Base-by-base conservation (phyloP, 768 basidiomycete species). In the Multifurca ochricompacta region DNA sequence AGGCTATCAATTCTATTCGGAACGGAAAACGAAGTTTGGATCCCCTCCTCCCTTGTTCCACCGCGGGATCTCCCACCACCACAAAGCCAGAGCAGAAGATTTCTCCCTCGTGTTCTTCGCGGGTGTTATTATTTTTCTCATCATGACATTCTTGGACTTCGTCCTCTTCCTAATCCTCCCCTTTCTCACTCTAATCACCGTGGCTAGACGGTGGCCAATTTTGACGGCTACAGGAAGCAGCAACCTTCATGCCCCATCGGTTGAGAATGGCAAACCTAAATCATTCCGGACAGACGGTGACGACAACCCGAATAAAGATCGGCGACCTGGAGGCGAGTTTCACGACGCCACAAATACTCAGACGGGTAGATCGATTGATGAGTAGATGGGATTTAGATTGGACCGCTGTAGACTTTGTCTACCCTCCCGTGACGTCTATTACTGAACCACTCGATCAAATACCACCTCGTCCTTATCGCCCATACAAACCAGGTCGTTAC, bases 391-490 rank as follows among this genome's bases (percentile, higher is more conserved):
- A n/a, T n/a, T n/a, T n/a, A n/a, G 82, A 74, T 62, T 83, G 82
- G 82, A 69, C 61, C 1, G 76, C 79, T 4, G 71, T 73, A 11
- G 37, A 61, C 28, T 84, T 83, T 61, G 59, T 64, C 11, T 84
- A 79, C 61, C 82, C 83, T 1, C 47, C 65, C 8, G 69, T 84
- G 30, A 68, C 71, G 8, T 69, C 79, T 3, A 71, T 71, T 56
- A 52, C 55, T 13, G 62, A 70, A 16, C 66, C 71, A 31, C 68
- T 80, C 52, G 66, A 64, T 19, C 70, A 78, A 21, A 68, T 78
- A 27, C 73, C 75, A 59, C 81, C 81, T 8, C 74, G 83, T 6
- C 78, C 82, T 14, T 86, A 87, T 61, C 70, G 82, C 16, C 82
- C 84, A 11, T 85, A 83, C 65, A 74, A 75, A 46, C 77, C 75